Evolutionary conservation across 2,329 filamentous ascomycete genomes (phyloP), one percentile per base, ranked within the genome.

Genomic region (Tolypocladium album): DNA sequence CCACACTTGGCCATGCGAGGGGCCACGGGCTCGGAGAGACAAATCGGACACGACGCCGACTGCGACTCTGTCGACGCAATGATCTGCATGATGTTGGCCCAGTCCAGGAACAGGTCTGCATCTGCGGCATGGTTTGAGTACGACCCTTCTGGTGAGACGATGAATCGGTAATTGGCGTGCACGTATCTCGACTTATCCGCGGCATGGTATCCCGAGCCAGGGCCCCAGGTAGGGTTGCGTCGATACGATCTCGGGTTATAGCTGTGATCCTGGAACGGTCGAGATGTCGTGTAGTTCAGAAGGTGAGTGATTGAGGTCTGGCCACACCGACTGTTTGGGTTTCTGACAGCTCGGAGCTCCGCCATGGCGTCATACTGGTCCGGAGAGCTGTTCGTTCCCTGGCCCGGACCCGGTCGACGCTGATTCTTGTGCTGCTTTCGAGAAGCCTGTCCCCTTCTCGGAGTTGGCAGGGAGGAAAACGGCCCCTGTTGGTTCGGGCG

Each of bases 301-400:
- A 99, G 78, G 74, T 99, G 94, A 47, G 94, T 97, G 71, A 99
- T 99, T 69, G 90, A 96, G 59, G 92, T 97, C 75, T 97, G 93
- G 59, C 94, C 94, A 68, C 94, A 90, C 61, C 94, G 88, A 69
- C 81, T 82, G n/a, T 78, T 80, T 15, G 81, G 73, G 65, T 84
- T 85, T 61, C 81, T 77, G 61, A 85, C 73, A 24, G 81, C 82
- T 64, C 81, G 76, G 63, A 92, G 80, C 78, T 97, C 92, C 65
- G 86, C 91, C 83, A 95, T 87, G 68, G 85, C 85, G 83, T 96
- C 92, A 77, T 96, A 92, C 78, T 92, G 87, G 71, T 88, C 82
- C 66, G 88, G 64, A 11, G 67, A 65, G 31, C 66, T 67, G 58
- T 67, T 65, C 47, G 66, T 78, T 56, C 75, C 69, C 45, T 73